These are phyloP conservation scores for Chaetomidium leptoderma DNA, from an alignment of 495 filamentous ascomycete genomes.

Conservation along the genomic window DNA sequence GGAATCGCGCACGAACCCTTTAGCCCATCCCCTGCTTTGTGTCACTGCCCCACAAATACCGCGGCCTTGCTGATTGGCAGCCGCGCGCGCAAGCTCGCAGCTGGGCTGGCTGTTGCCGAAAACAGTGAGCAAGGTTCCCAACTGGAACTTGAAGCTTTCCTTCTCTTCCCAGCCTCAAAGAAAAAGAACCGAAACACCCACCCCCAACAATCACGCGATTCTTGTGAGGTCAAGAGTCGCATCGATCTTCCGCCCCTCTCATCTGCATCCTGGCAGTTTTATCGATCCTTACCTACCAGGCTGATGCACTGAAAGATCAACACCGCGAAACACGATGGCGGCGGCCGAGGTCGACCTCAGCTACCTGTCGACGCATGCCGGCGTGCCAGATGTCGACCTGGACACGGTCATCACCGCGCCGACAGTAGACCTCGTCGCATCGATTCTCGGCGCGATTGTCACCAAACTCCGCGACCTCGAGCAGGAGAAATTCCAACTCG, in stretches of 20 bases:
- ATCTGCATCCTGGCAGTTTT: neutral
- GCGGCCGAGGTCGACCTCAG: slow-evolving; percentile 66
- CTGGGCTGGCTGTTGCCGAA: slow-evolving; percentile 18
- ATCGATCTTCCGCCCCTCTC: neutral
- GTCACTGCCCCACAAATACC: slow-evolving; percentile 5
- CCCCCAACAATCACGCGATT: slow-evolving; percentile 11
- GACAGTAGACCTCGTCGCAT: slow-evolving; percentile 69
- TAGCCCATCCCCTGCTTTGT: neutral
- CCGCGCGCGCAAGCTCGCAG: slow-evolving; percentile 12
- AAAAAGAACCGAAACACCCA: too few relatives aligned
- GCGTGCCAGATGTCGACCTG: slow-evolving; percentile 65
- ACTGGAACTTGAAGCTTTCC: neutral
- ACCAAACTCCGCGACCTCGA: slow-evolving; percentile 77
- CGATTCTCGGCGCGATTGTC: slow-evolving; percentile 62
- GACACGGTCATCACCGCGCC: slow-evolving; percentile 63
- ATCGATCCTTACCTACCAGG: neutral
- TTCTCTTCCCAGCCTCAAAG: slow-evolving; percentile 10
- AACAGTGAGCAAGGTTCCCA: slow-evolving; percentile 14
- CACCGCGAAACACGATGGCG: slow-evolving; percentile 61
- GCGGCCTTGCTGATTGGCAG: slow-evolving; percentile 11
- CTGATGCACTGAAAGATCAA: slow-evolving; percentile 20
- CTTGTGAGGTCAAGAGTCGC: neutral
- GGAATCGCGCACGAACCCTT: neutral
- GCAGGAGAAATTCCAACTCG: slow-evolving; percentile 76
- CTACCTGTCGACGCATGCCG: slow-evolving; percentile 71